Evolutionary conservation across 2,329 filamentous ascomycete species (phyloP), one percentile per base, ranked within the genome.

Genomic region (Alternaria burnsii): DNA sequence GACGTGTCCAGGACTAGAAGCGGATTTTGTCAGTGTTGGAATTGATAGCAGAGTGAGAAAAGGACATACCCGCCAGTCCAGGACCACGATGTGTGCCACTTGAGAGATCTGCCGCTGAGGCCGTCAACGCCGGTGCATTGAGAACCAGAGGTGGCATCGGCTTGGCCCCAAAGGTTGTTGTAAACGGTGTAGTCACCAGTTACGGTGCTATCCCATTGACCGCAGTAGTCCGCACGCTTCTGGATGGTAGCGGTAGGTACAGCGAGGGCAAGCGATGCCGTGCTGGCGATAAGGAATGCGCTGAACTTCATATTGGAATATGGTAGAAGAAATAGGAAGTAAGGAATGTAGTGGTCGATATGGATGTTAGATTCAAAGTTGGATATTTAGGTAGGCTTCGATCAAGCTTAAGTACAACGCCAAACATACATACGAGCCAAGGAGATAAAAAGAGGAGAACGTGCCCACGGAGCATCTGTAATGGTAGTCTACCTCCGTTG

Each of bases 71-170:
- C 78, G 55, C 80, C 79, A 20, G 75, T 65, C 79, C 79, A 82
- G n/a, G 73, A 66, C 80, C 80, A 82, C 28, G 70, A 79, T 5
- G 81, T 81, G 66, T 79, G 75, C 82, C 82, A 84, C 52, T 76
- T 76, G 16, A 84, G 68, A 5, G 73, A 78, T 52, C 43, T 71
- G 30, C 76, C 76, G 51, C 67, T 75, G 32, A 80, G 66, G 54
- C 78, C 71, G 57, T 80, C 76, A 58, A 82, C 76, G 28, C 75
- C 78, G 24, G 81, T 81, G 75, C 82, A 84, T 68, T 84, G 82
- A 3, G 71, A 79, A 28, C 83, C 83, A 4, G 80, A 80, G 4
- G 71, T 76, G 9, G 81, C 82, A 44, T 70, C 58, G 34, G 46
- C 68, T 42, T 72, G 58, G 62, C 81, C 82, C 82, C 82, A 85